These are phyloP conservation scores for Cicer bijugum DNA, from an alignment of 306 rosid species.

Conservation along the genomic window DNA sequence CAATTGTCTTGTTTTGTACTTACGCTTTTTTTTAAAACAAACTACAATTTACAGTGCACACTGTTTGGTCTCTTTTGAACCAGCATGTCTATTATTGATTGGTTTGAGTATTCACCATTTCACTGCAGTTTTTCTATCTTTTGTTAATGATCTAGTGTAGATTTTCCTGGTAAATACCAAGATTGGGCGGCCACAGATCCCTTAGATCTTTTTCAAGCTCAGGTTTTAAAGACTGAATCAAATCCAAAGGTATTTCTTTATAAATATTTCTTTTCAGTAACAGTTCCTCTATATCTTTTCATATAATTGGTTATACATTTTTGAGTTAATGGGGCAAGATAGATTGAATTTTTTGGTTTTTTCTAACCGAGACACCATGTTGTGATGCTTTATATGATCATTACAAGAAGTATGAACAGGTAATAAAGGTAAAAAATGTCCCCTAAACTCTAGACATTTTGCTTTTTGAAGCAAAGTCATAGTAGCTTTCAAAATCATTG, in stretches of 20 bases:
- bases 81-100: constrained; percentile 33
- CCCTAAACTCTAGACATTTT: not conserved
- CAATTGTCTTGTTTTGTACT: constrained; percentile 10
- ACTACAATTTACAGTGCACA: constrained; percentile 26
- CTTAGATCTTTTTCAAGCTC: constrained; percentile 86
- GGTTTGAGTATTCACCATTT: constrained; percentile 38
- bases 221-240: constrained; percentile 68
- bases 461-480: constrained; percentile 20
- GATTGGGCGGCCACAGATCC: constrained; percentile 87
- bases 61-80: constrained; percentile 26
- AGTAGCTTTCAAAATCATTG: constrained; percentile 12
- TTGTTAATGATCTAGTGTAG: constrained; percentile 77
- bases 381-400: constrained; percentile 22
- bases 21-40: not conserved
- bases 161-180: constrained; percentile 80
- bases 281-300: constrained; percentile 21
- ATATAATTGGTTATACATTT: constrained; percentile 30
- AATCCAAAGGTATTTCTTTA: constrained; percentile 78
- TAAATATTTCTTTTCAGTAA: constrained; percentile 35
- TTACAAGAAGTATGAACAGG: constrained; percentile 23
- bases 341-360: constrained; percentile 24
- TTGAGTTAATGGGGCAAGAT: constrained; percentile 24
- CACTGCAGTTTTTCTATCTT: constrained; percentile 42
- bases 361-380: constrained; percentile 11
- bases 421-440: too few relatives aligned